phyloP scores from a whole-genome alignment of 306 rosid species.

The Lithocarpus polystachyus region DNA sequence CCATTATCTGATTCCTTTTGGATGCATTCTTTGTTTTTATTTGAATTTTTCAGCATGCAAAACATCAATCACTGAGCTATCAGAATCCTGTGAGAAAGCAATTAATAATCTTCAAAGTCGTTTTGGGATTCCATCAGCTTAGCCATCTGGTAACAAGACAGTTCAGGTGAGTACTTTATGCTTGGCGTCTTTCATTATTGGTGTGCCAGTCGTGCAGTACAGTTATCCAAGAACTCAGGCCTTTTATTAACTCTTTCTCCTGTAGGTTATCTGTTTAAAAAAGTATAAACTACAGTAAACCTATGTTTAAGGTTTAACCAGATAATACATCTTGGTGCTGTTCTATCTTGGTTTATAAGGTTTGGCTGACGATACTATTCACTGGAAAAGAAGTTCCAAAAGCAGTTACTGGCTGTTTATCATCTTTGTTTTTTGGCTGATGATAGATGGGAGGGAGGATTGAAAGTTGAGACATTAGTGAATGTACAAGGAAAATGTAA shows the following conservation, averaged over 20 bases:
- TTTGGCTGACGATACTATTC: no score
- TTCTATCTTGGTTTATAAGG: no score
- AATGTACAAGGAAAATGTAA: background rate
- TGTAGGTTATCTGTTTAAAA: background rate
- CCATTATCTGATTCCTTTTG: background rate
- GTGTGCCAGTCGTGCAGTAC: background rate
- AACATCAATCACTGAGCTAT: constrained; percentile 60
- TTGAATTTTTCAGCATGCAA: constrained; percentile 58
- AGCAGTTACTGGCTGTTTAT: background rate
- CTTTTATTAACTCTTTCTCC: background rate
- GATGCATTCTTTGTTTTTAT: background rate
- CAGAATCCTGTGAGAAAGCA: constrained; percentile 72
- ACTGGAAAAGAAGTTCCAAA: no score
- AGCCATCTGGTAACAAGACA: constrained; percentile 16
- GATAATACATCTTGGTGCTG: no score
- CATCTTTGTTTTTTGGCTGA: constrained; percentile 14
- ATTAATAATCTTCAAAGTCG: constrained; percentile 61
- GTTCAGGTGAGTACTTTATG: constrained; percentile 26
- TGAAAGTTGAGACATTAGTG: constrained; percentile 11
- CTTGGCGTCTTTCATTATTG: constrained; percentile 5
- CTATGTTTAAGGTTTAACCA: background rate
- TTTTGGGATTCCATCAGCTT: constrained; percentile 56
- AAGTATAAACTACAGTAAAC: background rate
- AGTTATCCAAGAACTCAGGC: background rate
- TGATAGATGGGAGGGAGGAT: constrained; percentile 2